Evolutionary conservation across 2,329 filamentous ascomycete species (phyloP).

Genomic region (Lasiodiplodia hormozganensis): DNA sequence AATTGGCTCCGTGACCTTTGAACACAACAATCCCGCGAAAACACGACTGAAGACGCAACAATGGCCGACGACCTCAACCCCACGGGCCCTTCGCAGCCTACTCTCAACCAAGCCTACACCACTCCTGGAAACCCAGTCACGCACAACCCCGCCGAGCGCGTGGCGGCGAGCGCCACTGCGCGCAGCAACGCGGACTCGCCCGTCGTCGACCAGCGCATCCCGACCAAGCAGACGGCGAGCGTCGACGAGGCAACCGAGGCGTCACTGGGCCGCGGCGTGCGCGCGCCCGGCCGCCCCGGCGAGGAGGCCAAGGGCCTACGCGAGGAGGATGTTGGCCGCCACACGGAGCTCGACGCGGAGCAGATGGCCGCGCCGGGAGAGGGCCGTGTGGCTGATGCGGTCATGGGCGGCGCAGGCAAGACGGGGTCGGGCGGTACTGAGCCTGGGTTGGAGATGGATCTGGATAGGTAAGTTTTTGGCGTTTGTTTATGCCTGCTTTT

Average conservation of each 20-base stretch:
- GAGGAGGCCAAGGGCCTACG: constrained; percentile 51
- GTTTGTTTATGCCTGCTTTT: not conserved
- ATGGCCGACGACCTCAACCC: constrained; percentile 43
- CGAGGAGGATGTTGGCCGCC: constrained; percentile 50
- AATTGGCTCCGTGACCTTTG: not conserved
- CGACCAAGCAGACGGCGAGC: constrained; percentile 44
- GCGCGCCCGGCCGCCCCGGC: constrained; percentile 46
- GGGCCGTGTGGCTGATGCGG: constrained; percentile 52
- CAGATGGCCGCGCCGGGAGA: constrained; percentile 59
- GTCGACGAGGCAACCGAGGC: constrained; percentile 45
- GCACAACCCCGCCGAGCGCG: constrained; percentile 49
- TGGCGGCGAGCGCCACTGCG: constrained; percentile 44
- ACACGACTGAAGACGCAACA: constrained; percentile 37
- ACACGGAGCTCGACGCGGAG: constrained; percentile 53
- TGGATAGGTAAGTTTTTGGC: constrained; percentile 47
- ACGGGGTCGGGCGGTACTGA: constrained; percentile 46
- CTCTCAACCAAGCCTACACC: constrained; percentile 53
- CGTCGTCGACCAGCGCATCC: constrained; percentile 46
- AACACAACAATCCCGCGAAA: not conserved
- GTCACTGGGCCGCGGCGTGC: constrained; percentile 51
- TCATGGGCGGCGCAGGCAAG: constrained; percentile 42
- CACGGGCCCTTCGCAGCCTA: constrained; percentile 52
- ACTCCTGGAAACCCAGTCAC: constrained; percentile 54
- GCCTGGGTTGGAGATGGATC: constrained; percentile 51
- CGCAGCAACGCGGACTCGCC: constrained; percentile 37